These are phyloP conservation scores for Golubevia pallescens DNA, from an alignment of 1,284 basidiomycete genomes.

Conservation along the genomic window DNA sequence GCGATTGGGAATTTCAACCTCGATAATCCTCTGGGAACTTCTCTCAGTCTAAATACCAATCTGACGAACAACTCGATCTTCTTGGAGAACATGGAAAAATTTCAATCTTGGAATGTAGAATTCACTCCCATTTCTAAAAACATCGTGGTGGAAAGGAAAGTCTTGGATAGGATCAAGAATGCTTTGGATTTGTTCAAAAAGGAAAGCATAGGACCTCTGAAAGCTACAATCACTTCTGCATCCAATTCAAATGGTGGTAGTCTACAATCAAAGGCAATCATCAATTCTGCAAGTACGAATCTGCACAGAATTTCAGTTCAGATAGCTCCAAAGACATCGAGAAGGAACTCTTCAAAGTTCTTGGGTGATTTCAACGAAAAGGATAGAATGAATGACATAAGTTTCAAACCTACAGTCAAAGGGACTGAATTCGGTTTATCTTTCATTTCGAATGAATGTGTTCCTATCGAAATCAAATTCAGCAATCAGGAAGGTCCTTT, in stretches of 20 bases:
- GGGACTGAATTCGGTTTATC: constrained; percentile 20
- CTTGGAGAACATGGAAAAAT: neutral
- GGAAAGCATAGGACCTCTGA: constrained; percentile 26
- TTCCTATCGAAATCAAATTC: constrained; percentile 40
- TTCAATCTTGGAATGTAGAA: constrained; percentile 58
- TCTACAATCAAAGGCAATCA: too few relatives aligned
- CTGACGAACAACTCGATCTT: too few relatives aligned
- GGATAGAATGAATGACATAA: neutral
- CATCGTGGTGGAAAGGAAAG: constrained; percentile 26
- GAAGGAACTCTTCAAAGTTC: neutral
- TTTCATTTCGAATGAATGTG: constrained; percentile 41
- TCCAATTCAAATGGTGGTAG: constrained; percentile 5
- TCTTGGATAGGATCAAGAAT: constrained; percentile 21
- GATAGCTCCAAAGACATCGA: neutral
- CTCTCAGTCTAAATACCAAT: too few relatives aligned
- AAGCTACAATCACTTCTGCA: constrained; percentile 14
- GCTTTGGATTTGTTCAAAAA: constrained; percentile 27
- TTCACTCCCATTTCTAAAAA: constrained; percentile 50
- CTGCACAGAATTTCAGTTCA: too few relatives aligned
- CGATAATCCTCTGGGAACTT: too few relatives aligned
- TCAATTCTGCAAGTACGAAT: too few relatives aligned
- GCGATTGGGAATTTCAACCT: too few relatives aligned
- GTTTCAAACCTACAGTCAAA: neutral
- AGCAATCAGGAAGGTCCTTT: too few relatives aligned
- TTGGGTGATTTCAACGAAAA: neutral